Conservation (phyloP, 805 yeast genomes). For the Kazachstania viticola region DNA sequence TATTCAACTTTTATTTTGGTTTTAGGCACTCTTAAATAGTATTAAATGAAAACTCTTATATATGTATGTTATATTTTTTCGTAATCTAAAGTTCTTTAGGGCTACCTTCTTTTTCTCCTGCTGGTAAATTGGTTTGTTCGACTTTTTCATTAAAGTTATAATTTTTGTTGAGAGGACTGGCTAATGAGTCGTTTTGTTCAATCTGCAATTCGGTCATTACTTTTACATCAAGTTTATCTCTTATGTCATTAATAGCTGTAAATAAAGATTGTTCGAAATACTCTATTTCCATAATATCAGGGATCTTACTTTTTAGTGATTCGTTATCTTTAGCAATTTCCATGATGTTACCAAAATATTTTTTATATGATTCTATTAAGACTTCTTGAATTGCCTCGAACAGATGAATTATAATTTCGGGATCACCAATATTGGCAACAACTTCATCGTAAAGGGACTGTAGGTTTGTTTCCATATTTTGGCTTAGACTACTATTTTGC, state of each 20-base stretch:
- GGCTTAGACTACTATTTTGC: constrained; percentile 32
- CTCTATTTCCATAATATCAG: background rate
- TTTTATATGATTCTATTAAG: constrained; percentile 45
- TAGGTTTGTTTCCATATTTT: constrained; percentile 39
- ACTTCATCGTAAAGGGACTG: constrained; percentile 46
- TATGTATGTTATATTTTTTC: too few species aligned
- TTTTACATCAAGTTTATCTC: background rate
- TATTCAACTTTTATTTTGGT: background rate
- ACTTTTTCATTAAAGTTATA: background rate
- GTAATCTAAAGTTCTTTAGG: too few species aligned
- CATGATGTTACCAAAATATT: constrained; percentile 31
- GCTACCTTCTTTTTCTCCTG: too few species aligned
- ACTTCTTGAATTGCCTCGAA: constrained; percentile 58
- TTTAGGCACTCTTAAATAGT: background rate
- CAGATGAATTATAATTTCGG: constrained; percentile 37
- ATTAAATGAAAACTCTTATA: background rate
- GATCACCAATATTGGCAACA: constrained; percentile 43
- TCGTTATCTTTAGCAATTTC: constrained; percentile 4
- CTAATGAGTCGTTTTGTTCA: background rate
- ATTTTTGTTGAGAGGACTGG: background rate
- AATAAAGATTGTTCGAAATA: too few species aligned
- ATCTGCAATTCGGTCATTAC: background rate
- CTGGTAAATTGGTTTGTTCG: too few species aligned
- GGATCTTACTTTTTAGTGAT: background rate
- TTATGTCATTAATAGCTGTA: background rate